Percentiles rank a stretch among this genome's conserved stretches.
These are phyloP conservation scores for Wickerhamia fluorescens DNA, from an alignment of 805 yeast species.

Conservation along the genomic window DNA sequence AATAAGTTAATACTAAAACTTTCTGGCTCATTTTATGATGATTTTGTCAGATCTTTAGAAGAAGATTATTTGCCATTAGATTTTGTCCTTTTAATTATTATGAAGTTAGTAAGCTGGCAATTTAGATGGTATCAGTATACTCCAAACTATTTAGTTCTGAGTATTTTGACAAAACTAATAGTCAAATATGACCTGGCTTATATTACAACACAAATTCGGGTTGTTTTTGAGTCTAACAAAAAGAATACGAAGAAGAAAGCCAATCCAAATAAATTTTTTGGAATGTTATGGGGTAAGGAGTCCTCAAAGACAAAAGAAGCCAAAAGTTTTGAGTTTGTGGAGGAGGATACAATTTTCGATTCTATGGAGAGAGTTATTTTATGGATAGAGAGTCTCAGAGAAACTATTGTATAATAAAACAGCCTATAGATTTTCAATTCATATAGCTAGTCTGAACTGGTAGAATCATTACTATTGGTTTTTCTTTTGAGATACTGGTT, in stretches of 20 bases:
- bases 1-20: constrained; percentile 27
- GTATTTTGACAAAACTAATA: constrained; percentile 39
- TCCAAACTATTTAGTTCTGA: constrained; percentile 33
- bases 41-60: constrained; percentile 18
- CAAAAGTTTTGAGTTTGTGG: constrained; percentile 17
- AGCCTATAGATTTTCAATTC: constrained; percentile 1
- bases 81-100: constrained; percentile 23
- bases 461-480: constrained; percentile 1
- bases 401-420: neutral
- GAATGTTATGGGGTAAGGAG: constrained; percentile 3
- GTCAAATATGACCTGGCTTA: constrained; percentile 34
- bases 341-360: constrained; percentile 24
- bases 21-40: constrained; percentile 12
- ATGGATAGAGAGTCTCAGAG: constrained; percentile 20
- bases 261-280: constrained; percentile 3
- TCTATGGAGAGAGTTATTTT: constrained; percentile 22
- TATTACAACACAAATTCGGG: constrained; percentile 32
- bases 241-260: constrained; percentile 8
- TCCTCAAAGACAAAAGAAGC: constrained; percentile 5
- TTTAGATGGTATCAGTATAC: constrained; percentile 57
- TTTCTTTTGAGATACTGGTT: constrained; percentile 7
- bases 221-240: constrained; percentile 28
- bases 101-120: constrained; percentile 54
- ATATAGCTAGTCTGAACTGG: neutral
- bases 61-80: constrained; percentile 26